Base-by-base conservation (phyloP, 2,329 filamentous ascomycete species). In the Fusarium virguliforme region DNA sequence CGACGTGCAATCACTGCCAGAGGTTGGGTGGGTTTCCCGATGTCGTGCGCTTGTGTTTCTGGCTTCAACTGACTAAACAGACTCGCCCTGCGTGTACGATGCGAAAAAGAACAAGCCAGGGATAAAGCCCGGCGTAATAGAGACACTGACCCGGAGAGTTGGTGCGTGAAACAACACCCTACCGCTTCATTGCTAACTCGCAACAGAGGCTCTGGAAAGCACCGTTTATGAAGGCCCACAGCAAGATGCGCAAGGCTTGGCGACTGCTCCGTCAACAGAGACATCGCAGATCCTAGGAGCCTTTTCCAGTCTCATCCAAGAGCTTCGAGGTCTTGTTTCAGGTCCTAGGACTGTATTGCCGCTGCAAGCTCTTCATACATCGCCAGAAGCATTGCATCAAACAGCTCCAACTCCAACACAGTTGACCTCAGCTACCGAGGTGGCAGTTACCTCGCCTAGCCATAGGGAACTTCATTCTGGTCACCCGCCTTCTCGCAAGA, bases 1-100 rank as follows among this genome's bases (percentile, higher is more conserved):
- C 72, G 6, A 60, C 26, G 8, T 74, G 73, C 41, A 74, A 62
- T 9, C 73, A 74, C 35, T 74, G 73, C 3, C 64, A 57, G 13
- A 62, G 72, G 28, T 24, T 74, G 8, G 68, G 72, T 74, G 28
- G 6, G 65, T 50, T 10, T 38, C 7, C 34, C 3, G 1, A 26
- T 24, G 22, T 4, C 4, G 22, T 24, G 32, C n/a, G 7, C 18
- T 5, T 4, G 6, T 4, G 24, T 10, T 0, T 9, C 15, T 51
- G 1, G 12, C 8, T 26, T 9, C 5, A 24, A 3, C 2, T 34
- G 4, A n/a, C 30, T 22, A 1, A 6, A 3, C 8, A 71, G 69
- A 72, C n/a, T 54, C 68, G 0, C 65, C 61, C 1, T 71, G 69
- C 9, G 54, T 71, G 2, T 71, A 71, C 15, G 69, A 71, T 30